Base-by-base conservation (phyloP, 2,329 filamentous ascomycete genomes). In the Colletotrichum salicis region DNA sequence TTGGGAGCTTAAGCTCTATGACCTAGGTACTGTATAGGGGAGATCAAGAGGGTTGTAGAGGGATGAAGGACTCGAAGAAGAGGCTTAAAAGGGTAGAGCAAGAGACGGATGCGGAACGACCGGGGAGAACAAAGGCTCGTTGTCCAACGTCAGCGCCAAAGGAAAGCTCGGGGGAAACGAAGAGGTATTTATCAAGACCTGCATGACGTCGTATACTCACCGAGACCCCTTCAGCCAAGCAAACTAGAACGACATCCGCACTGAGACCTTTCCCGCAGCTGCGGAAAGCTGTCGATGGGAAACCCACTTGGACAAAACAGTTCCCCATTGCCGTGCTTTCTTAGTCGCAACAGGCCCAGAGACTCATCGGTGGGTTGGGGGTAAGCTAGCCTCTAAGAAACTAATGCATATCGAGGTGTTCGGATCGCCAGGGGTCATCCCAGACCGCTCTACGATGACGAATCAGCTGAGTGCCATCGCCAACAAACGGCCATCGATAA, bases 141-240 rank as follows among this genome's bases (percentile, higher is more conserved):
- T n/a, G 15, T 37, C 58, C 58, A 31, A 22, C 10, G 41, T 48
- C 41, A 48, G 24, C 22, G 27, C 22, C 8, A 5, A 29, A 31
- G 5, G 13, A 5, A 7, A 13, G 45, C 10, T 13, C 4, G 15
- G 55, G 67, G 48, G 11, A 64, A 51, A 35, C 37, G 12, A 45
- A 22, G 31, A 68, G 64, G 52, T 68, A 71, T 71, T 68, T 68
- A 58, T 64, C 60, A 45, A 29, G 41, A 10, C 63, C 22, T 41
- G 52, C 13, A 63, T 63, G 59, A 63, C 64, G 58, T 52, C 41
- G 48, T 33, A 41, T 31, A 51, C 52, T 22, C 15, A 55, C 13
- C 60, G 29, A 54, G 19, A 48, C 55, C 27, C n/a, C 7, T 45
- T n/a, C 33, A 57, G 52, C 64, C 19, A 35, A 62, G 27, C 27